Conservation (phyloP, 2,329 filamentous ascomycete genomes). For the Aspergillus puulaauensis region DNA sequence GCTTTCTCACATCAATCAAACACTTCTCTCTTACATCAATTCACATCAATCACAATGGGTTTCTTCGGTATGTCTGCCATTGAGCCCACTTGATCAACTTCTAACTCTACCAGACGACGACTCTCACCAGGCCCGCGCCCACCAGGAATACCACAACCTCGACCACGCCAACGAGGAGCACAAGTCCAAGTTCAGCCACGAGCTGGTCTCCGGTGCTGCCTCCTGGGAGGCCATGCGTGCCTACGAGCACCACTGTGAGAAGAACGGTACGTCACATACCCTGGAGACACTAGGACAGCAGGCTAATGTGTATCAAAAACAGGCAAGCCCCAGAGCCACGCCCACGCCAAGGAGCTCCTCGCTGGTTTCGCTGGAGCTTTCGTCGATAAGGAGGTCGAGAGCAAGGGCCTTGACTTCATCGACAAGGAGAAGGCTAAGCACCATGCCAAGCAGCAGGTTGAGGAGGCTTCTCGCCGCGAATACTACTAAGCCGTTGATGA, state of each 20-base stretch:
- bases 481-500: neutral
- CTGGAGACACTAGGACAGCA: neutral
- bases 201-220: constrained; percentile 72
- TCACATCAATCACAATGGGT: constrained; percentile 13
- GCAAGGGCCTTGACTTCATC: constrained; percentile 60
- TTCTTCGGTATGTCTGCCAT: constrained; percentile 13
- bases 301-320: neutral
- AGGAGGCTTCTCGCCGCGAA: constrained; percentile 34
- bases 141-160: constrained; percentile 10
- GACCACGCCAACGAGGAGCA: constrained; percentile 43
- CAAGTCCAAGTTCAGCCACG: constrained; percentile 67
- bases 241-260: constrained; percentile 71
- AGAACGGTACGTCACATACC: constrained; percentile 54
- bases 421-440: constrained; percentile 61
- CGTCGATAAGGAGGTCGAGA: constrained; percentile 72
- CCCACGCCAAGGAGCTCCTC: constrained; percentile 73
- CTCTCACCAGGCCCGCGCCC: constrained; percentile 11
- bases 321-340: constrained; percentile 70
- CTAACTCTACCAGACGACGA: constrained; percentile 5
- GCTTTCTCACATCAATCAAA: neutral
- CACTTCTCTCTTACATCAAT: neutral
- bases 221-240: constrained; percentile 78
- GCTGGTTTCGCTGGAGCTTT: constrained; percentile 74
- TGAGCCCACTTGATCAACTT: too few species aligned
- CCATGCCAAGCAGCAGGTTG: constrained; percentile 54